Evolutionary conservation across 768 basidiomycete genomes (phyloP), one percentile per base, ranked within the genome.

Genomic region (Amylocystis lapponica): DNA sequence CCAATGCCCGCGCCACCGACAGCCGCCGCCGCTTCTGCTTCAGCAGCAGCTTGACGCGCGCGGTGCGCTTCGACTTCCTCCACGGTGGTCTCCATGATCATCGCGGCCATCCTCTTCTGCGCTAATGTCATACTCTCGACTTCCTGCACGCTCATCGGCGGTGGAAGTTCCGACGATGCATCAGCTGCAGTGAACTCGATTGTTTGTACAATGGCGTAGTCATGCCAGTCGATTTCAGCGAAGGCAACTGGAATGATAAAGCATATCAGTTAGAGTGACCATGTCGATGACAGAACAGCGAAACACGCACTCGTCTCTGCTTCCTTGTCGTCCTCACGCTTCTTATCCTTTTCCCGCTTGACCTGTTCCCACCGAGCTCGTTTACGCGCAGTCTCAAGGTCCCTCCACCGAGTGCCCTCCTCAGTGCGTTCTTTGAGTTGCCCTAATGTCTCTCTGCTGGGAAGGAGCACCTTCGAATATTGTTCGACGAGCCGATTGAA

Each of bases 201-300:
- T 16, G 93, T 96, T 60, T 97, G 92, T 5, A 97, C 96, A 43
- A 96, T 90, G 30, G 93, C 91, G 66, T 96, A 98, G 60, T 98
- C 96, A 57, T 99, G 92, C 96, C 96, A 99, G 60, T 99, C 96
- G 54, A 99, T 97, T 60, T 94, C 90, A 33, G 92, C 90, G 58
- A 96, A 94, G 4, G 94, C 95, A 64, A 81, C 88, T 86, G 47
- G 40, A 46, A 8, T 43, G 31, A 53, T 36, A 19, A 27, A 48
- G 44, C 23, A 25, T 22, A 43, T 21, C 27, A 27, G 10, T 6
- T 13, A n/a, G 20, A 17, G 13, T 19, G n/a, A 19, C 26, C 13
- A 5, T 37, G 20, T 46, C 17, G 23, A 13, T n/a, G n/a, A n/a
- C n/a, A n/a, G n/a, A n/a, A n/a, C n/a, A n/a, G n/a, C 36, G 17